Conservation (phyloP, 345 rosid species). For the Ceriops decandra region DNA sequence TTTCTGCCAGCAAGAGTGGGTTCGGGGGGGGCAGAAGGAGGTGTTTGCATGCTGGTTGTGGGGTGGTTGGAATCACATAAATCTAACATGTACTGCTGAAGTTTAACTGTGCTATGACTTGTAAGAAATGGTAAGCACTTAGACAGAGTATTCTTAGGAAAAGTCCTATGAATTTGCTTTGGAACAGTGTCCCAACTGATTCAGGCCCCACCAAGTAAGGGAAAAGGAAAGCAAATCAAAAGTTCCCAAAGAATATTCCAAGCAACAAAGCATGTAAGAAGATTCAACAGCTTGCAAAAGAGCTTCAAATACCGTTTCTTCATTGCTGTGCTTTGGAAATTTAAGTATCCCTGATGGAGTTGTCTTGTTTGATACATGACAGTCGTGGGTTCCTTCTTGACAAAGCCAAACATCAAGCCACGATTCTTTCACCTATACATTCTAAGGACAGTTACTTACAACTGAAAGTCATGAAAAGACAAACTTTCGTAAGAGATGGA, state of each 20-base stretch:
- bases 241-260: background rate
- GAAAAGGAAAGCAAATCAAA: background rate
- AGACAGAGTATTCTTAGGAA: too few relatives aligned
- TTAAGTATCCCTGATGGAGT: constrained; percentile 48
- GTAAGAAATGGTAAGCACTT: too few relatives aligned
- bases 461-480: background rate
- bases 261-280: background rate
- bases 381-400: constrained; percentile 60
- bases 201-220: background rate
- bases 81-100: too few relatives aligned
- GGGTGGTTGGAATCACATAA: too few relatives aligned
- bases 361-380: constrained; percentile 49
- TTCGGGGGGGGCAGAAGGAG: background rate
- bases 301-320: constrained; percentile 60
- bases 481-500: background rate
- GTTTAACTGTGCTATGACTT: too few relatives aligned
- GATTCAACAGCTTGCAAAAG: constrained; percentile 5
- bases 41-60: too few relatives aligned
- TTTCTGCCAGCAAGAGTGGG: too few relatives aligned
- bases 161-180: background rate
- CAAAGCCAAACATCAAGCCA: constrained; percentile 90
- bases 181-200: background rate
- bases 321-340: constrained; percentile 76
- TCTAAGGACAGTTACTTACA: background rate
- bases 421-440: constrained; percentile 77